Conservation (phyloP, 768 basidiomycete species). For the Trametes elegans region DNA sequence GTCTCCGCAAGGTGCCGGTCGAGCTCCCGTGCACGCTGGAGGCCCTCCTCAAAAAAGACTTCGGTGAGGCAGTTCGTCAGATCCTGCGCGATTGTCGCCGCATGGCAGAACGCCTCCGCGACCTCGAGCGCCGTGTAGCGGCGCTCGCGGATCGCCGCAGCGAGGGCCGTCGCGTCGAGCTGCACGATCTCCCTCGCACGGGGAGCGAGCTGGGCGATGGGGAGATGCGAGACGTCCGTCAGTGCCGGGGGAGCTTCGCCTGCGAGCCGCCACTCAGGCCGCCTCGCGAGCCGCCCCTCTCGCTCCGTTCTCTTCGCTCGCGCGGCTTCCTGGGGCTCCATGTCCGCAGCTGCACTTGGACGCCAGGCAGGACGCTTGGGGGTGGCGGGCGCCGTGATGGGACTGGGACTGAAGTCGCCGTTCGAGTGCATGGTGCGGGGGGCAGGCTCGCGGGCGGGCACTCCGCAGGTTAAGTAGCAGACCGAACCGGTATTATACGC, state of each 20-base stretch:
- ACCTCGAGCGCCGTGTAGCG: slow-evolving; percentile 36
- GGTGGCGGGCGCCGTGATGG: slow-evolving; percentile 7
- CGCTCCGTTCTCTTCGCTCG: slow-evolving; percentile 28
- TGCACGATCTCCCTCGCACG: slow-evolving; percentile 33
- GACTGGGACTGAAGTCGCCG: slow-evolving; percentile 14
- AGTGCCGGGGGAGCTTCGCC: slow-evolving; percentile 16
- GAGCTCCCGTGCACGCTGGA: slow-evolving; percentile 56
- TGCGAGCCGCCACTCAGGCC: slow-evolving; percentile 30
- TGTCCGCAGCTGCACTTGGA: background rate
- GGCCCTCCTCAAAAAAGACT: slow-evolving; percentile 72
- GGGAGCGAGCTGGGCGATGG: slow-evolving; percentile 28
- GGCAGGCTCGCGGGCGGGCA: background rate
- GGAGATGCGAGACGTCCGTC: slow-evolving; percentile 30
- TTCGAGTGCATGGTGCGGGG: slow-evolving; percentile 16
- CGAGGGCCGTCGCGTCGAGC: slow-evolving; percentile 35
- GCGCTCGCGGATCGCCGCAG: slow-evolving; percentile 26
- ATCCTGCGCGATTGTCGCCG: slow-evolving; percentile 50
- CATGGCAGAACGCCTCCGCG: slow-evolving; percentile 35
- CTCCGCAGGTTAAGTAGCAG: slow-evolving; percentile 15
- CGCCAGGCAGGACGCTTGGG: background rate
- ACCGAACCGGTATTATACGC: slow-evolving; percentile 1
- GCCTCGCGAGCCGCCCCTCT: slow-evolving; percentile 24
- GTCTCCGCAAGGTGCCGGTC: slow-evolving; percentile 65
- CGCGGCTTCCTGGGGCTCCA: slow-evolving; percentile 15
- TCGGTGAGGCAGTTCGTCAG: slow-evolving; percentile 81